These are phyloP conservation scores for Heimioporus sp. DNA, from an alignment of 768 basidiomycete genomes.

Conservation along the genomic window DNA sequence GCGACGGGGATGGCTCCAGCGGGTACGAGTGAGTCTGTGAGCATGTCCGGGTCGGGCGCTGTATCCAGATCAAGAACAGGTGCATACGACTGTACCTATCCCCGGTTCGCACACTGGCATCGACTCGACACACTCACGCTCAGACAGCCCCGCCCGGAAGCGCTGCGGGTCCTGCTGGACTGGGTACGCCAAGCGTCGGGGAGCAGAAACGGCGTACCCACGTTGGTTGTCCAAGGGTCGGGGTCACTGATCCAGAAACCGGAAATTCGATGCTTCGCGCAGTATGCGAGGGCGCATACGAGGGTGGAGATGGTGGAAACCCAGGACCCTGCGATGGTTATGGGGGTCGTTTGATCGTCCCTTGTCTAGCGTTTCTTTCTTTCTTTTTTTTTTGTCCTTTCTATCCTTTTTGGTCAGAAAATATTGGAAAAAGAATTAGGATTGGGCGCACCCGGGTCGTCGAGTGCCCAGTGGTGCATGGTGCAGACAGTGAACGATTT, in stretches of 20 bases:
- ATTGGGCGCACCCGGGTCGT: too few relatives aligned
- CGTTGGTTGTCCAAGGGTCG: conserved; percentile 18
- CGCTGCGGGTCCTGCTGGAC: conserved; percentile 17
- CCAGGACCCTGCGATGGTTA: not conserved
- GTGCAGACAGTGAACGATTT: too few relatives aligned
- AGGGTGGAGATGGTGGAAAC: conserved; percentile 14
- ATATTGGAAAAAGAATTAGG: too few relatives aligned
- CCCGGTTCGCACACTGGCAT: conserved; percentile 16
- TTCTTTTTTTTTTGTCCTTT: not conserved
- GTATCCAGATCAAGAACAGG: not conserved
- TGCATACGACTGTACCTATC: conserved; percentile 2
- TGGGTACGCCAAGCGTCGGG: conserved; percentile 18
- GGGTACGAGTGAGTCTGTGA: not conserved
- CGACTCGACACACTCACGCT: conserved; percentile 19
- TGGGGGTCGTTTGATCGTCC: conserved; percentile 1
- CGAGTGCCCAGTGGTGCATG: too few relatives aligned
- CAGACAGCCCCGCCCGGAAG: conserved; percentile 22
- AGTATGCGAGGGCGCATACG: conserved; percentile 7
- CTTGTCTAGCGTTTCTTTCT: not conserved
- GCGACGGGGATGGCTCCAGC: not conserved
- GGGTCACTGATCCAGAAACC: conserved; percentile 1
- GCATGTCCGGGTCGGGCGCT: not conserved
- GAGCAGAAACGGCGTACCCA: conserved; percentile 8
- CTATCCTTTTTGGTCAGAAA: too few relatives aligned
- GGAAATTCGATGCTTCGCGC: conserved; percentile 18